These are phyloP conservation scores for Coleophoma crateriformis DNA, from an alignment of 2,329 filamentous ascomycete genomes.

Conservation along the genomic window DNA sequence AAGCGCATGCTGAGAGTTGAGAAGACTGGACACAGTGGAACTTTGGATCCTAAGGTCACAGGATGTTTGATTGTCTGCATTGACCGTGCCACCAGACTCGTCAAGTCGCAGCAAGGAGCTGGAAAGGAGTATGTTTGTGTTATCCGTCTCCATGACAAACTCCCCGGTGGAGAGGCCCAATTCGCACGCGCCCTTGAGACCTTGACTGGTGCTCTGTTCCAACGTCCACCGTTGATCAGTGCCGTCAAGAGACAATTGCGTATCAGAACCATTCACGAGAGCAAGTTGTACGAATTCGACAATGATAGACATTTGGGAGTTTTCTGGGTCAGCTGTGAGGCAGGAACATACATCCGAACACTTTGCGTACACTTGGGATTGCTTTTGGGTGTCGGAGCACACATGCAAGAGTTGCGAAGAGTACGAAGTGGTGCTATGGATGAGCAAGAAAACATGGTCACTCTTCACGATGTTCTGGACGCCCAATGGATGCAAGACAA, in stretches of 20 bases:
- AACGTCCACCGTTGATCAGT: conserved; percentile 93
- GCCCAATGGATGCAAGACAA: conserved; percentile 97
- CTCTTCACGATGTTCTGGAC: conserved; percentile 90
- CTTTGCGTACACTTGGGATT: conserved; percentile 89
- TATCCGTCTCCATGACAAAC: conserved; percentile 89
- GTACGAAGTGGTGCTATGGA: conserved; percentile 94
- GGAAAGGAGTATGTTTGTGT: conserved; percentile 99
- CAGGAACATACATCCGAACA: conserved; percentile 97
- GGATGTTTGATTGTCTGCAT: conserved; percentile 93
- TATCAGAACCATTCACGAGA: conserved; percentile 97
- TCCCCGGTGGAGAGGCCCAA: conserved; percentile 88
- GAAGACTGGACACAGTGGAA: conserved; percentile 97
- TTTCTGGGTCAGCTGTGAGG: conserved; percentile 99
- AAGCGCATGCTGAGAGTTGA: conserved; percentile 94
- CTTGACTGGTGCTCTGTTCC: conserved; percentile 93
- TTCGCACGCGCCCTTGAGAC: conserved; percentile 93
- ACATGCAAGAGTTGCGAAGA: conserved; percentile 97
- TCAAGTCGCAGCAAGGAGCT: conserved; percentile 97
- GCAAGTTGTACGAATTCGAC: conserved; percentile 95
- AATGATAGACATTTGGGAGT: conserved; percentile 96
- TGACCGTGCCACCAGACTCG: conserved; percentile 92
- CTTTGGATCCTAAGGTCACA: conserved; percentile 96
- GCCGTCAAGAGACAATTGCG: conserved; percentile 98
- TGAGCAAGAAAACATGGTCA: conserved; percentile 83
- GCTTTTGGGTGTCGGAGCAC: conserved; percentile 74